These are phyloP conservation scores for Chalciporus chontae DNA, from an alignment of 768 basidiomycete genomes.

Conservation along the genomic window DNA sequence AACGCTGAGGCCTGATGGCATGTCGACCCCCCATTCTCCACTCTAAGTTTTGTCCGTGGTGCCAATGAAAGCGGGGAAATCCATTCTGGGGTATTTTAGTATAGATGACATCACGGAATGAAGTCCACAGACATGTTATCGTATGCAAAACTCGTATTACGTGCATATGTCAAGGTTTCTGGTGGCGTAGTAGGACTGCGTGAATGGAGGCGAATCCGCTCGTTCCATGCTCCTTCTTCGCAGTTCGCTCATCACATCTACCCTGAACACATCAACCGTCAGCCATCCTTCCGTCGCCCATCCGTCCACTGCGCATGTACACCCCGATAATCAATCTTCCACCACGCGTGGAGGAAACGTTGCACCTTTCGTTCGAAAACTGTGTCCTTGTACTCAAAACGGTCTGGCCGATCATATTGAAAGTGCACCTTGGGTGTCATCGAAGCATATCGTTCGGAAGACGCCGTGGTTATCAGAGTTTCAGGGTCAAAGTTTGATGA, in stretches of 20 bases:
- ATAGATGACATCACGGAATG: not conserved
- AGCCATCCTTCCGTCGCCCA: conserved; percentile 8
- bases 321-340: conserved; percentile 28
- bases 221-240: conserved; percentile 5
- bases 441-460: conserved; percentile 1
- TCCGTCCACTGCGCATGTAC: conserved; percentile 11
- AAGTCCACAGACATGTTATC: not conserved
- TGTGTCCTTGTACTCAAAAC: not conserved
- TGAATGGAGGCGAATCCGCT: conserved; percentile 19
- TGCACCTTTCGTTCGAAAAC: conserved; percentile 14
- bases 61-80: not conserved
- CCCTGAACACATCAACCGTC: conserved; percentile 12
- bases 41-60: not conserved
- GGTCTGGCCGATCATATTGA: conserved; percentile 1
- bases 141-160: not conserved
- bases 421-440: not conserved
- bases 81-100: conserved; percentile 1
- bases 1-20: not conserved
- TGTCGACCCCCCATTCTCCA: no score
- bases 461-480: not conserved
- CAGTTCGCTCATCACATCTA: conserved; percentile 13
- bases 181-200: not conserved
- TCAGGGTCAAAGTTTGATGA: conserved; percentile 15
- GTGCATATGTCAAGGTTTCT: not conserved
- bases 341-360: conserved; percentile 22